Base-by-base conservation (phyloP, 768 basidiomycete species). In the Symmetrospora coprosmae region DNA sequence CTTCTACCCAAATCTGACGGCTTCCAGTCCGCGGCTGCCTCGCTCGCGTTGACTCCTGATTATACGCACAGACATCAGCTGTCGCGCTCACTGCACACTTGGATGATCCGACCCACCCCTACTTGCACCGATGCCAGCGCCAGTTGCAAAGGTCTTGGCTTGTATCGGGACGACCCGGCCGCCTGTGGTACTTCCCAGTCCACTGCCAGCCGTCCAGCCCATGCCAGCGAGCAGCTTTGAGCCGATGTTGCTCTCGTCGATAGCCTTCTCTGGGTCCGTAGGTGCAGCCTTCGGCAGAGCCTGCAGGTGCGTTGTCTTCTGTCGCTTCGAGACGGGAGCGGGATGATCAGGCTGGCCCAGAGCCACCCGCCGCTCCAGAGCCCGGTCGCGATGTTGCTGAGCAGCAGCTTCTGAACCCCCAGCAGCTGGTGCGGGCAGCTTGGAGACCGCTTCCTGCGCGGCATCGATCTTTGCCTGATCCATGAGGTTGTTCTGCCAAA, bases 221-320 rank as follows among this genome's bases (percentile, higher is more conserved):
- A 97, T 96, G 81, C 92, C 91, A 72, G 88, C 87, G 64, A 97
- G 72, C 60, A 99, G 71, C 69, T 87, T 90, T 70, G 91, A 91
- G 5, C 94, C 94, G 11, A 88, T 80, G 66, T 97, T 97, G 39
- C 68, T 82, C 49, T 83, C 81, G 67, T 96, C 90, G 70, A 86
- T 76, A 4, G 83, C 86, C 66, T 83, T 81, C 2, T 82, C 67
- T 2, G 81, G 76, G 4, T 80, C 78, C 8, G 81, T 80, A 1
- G 84, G 80, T 0, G 84, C 81, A 1, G 78, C 73, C 55, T 58
- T 58, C n/a, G 25, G 4, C 5, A 33, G 4, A 2, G 43, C 55
- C 21, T 5, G 13, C 11, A 31, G 81, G 34, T 45, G 74, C 68
- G 74, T 75, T 60, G 77, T 76, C 70, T 80, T 80, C 48, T 65